Percentiles rank a stretch among this genome's conserved stretches.
Evolutionary conservation across 164 flowering plant genomes (phyloP).

Genomic region (Piper betle): DNA sequence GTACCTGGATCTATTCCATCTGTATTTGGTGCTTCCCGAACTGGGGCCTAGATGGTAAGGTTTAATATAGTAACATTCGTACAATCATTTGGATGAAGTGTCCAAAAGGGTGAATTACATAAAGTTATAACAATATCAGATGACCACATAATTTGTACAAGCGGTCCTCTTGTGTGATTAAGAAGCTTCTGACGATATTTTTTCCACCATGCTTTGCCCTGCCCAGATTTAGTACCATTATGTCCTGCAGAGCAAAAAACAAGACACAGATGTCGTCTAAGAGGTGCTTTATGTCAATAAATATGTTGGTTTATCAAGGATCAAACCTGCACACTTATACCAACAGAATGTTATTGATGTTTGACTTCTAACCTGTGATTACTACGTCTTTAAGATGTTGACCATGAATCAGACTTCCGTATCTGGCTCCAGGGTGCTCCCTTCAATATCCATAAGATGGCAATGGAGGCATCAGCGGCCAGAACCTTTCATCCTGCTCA

Average conservation of each 20-base stretch:
- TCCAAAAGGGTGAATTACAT: conserved; percentile 95
- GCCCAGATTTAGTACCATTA: conserved; percentile 93
- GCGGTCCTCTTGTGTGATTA: conserved; percentile 92
- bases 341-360: too few species aligned
- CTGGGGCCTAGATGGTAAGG: conserved; percentile 82
- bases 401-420: conserved; percentile 97
- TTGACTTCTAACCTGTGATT: conserved; percentile 58
- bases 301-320: background rate
- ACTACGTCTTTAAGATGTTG: conserved; percentile 89
- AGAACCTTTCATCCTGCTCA: conserved; percentile 70
- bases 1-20: conserved; percentile 99
- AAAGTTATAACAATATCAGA: conserved; percentile 60
- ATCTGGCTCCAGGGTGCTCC: conserved; percentile 90
- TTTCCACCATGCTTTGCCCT: conserved; percentile 93
- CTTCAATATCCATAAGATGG: conserved; percentile 99
- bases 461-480: conserved; percentile 95
- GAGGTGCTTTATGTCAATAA: background rate
- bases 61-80: conserved; percentile 59
- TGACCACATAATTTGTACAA: conserved; percentile 95
- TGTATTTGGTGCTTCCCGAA: conserved; percentile 85
- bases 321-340: background rate
- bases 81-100: conserved; percentile 96
- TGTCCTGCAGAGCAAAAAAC: conserved; percentile 44
- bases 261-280: background rate
- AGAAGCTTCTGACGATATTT: conserved; percentile 73